These are phyloP conservation scores for Boletus vinaceobasis DNA, from an alignment of 768 basidiomycete genomes.

Conservation along the genomic window DNA sequence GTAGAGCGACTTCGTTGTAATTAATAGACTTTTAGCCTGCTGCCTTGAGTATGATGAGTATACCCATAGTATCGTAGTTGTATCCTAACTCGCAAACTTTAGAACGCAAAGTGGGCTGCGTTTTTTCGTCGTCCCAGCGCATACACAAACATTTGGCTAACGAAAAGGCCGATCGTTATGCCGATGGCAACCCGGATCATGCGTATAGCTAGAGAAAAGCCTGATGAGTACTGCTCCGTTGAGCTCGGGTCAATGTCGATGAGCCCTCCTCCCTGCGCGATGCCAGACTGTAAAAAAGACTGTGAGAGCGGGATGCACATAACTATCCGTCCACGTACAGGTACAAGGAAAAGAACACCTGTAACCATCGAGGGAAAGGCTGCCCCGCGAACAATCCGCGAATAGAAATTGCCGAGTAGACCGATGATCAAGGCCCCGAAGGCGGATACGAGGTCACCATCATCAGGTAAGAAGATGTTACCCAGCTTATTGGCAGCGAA, in stretches of 20 bases:
- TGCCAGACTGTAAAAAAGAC: slow-evolving; percentile 53
- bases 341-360: slow-evolving; percentile 86
- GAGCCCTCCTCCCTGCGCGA: slow-evolving; percentile 71
- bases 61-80: background rate
- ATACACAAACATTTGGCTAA: slow-evolving; percentile 74
- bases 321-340: slow-evolving; percentile 48
- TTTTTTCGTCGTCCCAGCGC: slow-evolving; percentile 71
- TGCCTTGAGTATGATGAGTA: background rate
- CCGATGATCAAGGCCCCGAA: slow-evolving; percentile 78
- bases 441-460: slow-evolving; percentile 73
- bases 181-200: slow-evolving; percentile 86
- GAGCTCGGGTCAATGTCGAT: slow-evolving; percentile 51
- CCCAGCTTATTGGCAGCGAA: slow-evolving; percentile 69
- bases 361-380: slow-evolving; percentile 93
- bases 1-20: slow-evolving; percentile 31
- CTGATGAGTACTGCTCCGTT: slow-evolving; percentile 60
- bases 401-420: slow-evolving; percentile 78
- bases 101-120: slow-evolving; percentile 74
- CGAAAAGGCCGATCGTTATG: slow-evolving; percentile 81
- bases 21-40: slow-evolving; percentile 23
- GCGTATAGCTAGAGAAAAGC: slow-evolving; percentile 74
- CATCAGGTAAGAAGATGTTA: slow-evolving; percentile 57
- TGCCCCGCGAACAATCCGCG: slow-evolving; percentile 69
- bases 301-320: slow-evolving; percentile 9
- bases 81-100: slow-evolving; percentile 12